Conservation (phyloP, 106 monocot genomes). For the Allium cepa region DNA sequence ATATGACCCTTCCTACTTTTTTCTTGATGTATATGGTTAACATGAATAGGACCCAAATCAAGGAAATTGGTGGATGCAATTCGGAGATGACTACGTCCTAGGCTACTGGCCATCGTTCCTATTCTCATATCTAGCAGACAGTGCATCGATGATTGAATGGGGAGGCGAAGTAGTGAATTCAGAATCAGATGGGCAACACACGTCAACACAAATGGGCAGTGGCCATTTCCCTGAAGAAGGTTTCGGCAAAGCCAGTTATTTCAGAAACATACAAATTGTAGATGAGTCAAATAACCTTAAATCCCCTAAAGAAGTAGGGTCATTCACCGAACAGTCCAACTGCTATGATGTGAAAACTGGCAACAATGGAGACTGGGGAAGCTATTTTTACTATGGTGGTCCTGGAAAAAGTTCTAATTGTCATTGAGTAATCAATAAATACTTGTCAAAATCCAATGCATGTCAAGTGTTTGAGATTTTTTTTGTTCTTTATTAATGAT, state of each 20-base stretch:
- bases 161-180: constrained; percentile 60
- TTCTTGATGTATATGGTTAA: too few species aligned
- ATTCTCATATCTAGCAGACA: constrained; percentile 37
- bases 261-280: constrained; percentile 48
- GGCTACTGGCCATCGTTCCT: constrained; percentile 56
- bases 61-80: constrained; percentile 61
- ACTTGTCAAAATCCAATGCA: neutral
- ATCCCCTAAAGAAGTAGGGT: constrained; percentile 24
- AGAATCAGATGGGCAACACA: constrained; percentile 37
- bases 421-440: constrained; percentile 9
- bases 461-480: neutral
- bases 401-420: constrained; percentile 39
- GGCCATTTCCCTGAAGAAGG: constrained; percentile 53
- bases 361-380: constrained; percentile 37
- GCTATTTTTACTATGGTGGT: constrained; percentile 48
- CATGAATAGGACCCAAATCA: constrained; percentile 34
- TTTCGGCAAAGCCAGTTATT: constrained; percentile 51
- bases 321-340: constrained; percentile 36
- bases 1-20: too few species aligned
- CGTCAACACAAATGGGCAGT: constrained; percentile 56
- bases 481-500: neutral
- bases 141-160: constrained; percentile 52
- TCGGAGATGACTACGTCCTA: constrained; percentile 36
- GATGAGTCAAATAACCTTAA: constrained; percentile 46
- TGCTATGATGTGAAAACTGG: constrained; percentile 45